Conservation (phyloP, 257 asterid genomes). For the Nicotiana benthamiana region DNA sequence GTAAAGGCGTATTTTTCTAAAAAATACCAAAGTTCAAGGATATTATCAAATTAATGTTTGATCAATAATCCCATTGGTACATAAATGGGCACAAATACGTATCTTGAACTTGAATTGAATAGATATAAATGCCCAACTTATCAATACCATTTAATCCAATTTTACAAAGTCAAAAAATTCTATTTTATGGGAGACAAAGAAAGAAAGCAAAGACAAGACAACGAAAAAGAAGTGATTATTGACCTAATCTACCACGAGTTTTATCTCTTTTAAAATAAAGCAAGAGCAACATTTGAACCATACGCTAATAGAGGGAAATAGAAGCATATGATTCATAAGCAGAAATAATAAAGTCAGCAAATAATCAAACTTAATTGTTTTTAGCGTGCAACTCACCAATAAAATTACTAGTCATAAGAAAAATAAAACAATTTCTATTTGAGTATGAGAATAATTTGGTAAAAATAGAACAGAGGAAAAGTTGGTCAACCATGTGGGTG, state of each 20-base stretch:
- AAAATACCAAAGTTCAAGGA: background rate
- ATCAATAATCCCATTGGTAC: background rate
- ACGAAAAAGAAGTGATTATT: background rate
- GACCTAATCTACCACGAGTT: background rate
- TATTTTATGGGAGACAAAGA: background rate
- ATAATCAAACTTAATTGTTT: background rate
- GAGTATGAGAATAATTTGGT: background rate
- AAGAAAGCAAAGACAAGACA: background rate
- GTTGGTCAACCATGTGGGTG: background rate
- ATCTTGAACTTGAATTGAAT: background rate
- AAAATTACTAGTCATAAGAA: background rate
- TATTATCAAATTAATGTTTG: background rate
- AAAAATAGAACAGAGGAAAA: background rate
- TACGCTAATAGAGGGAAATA: background rate
- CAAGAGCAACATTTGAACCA: background rate
- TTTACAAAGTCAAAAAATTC: background rate
- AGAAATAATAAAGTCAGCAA: background rate
- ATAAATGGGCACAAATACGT: background rate
- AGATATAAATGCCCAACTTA: background rate
- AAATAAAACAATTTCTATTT: background rate
- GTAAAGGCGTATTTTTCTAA: too few relatives aligned
- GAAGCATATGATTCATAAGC: background rate
- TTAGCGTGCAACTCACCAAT: background rate
- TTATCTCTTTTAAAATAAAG: background rate
- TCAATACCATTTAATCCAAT: background rate